Evolutionary conservation across 495 filamentous ascomycete species (phyloP), one percentile per base, ranked within the genome.

Genomic region (Podospora anserina): DNA sequence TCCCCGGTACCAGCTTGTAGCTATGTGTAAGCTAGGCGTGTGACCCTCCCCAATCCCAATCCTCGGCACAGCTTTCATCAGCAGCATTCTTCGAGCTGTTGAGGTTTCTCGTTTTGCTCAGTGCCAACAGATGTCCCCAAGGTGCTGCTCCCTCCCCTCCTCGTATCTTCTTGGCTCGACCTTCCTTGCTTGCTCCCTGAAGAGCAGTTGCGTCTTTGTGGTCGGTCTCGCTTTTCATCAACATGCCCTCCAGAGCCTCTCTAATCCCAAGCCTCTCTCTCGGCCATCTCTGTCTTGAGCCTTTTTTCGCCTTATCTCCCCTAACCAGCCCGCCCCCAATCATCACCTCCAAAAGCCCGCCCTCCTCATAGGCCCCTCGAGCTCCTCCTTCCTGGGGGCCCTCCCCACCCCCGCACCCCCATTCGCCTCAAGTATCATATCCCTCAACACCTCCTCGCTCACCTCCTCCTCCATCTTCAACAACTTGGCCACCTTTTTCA

Each of bases 371-470:
- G 97, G 91, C 61, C 83, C 86, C 79, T 92, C 90, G 78, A 97
- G 97, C 76, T 96, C 91, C 61, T 88, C 89, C 73, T 88, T 78
- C 59, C 82, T 85, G n/a, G n/a, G n/a, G n/a, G n/a, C 93, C 66
- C 79, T 84, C 32, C 83, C 84, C 9, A 93, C 83, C 15, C 90
- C 90, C 5, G 81, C 87, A 3, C 91, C 92, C 0, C 90, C 93
- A 78, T 94, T 96, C 69, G 92, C 95, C 82, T 97, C 95, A 54
- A 90, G 75, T 58, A 99, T 88, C 95, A 99, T 99, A 83, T 97
- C 92, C 78, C 83, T 85, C 71, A 99, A 79, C 76, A 96, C 72
- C 23, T 91, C 86, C 72, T 97, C 95, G 19, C 84, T 84, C 34
- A 97, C 88, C 65, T 97, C 88, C 69, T 91, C 85, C 72, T 96